phyloP scores from a whole-genome alignment of 805 yeast genomes.

The Torulaspora indica region DNA sequence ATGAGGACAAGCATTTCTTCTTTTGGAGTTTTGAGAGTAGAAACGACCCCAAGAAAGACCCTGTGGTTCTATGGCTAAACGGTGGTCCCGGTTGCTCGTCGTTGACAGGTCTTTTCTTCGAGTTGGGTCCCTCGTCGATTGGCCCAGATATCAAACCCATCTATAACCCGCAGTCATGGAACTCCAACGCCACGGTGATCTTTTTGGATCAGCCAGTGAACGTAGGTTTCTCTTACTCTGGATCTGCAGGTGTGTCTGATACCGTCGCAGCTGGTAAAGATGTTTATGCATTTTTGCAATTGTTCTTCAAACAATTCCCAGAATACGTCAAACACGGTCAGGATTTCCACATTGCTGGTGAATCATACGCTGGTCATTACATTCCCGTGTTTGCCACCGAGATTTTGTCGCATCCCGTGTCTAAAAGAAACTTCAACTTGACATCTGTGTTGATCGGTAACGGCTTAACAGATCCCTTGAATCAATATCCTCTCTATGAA shows the following conservation, averaged over 20 bases:
- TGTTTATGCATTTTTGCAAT: slow-evolving; percentile 70
- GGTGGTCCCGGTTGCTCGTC: slow-evolving; percentile 97
- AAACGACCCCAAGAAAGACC: slow-evolving; percentile 82
- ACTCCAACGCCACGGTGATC: slow-evolving; percentile 75
- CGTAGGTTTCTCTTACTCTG: slow-evolving; percentile 72
- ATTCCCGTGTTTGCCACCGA: slow-evolving; percentile 85
- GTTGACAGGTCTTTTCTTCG: slow-evolving; percentile 79
- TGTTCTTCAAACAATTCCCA: slow-evolving; percentile 72
- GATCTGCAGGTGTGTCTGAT: slow-evolving; percentile 55
- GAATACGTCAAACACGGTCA: slow-evolving; percentile 42
- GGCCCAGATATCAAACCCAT: slow-evolving; percentile 57
- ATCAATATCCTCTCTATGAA: slow-evolving; percentile 71
- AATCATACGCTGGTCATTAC: slow-evolving; percentile 91
- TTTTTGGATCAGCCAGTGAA: slow-evolving; percentile 87
- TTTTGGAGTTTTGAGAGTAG: slow-evolving; percentile 83
- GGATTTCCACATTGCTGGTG: slow-evolving; percentile 87
- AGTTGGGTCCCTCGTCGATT: slow-evolving; percentile 76
- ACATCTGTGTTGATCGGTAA: slow-evolving; percentile 83
- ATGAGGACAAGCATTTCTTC: slow-evolving; percentile 84
- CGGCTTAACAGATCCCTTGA: slow-evolving; percentile 81
- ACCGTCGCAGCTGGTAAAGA: slow-evolving; percentile 83
- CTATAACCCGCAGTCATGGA: slow-evolving; percentile 78
- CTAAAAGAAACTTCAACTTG: slow-evolving; percentile 57
- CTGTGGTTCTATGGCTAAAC: slow-evolving; percentile 81
- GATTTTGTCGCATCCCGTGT: slow-evolving; percentile 56